These are phyloP conservation scores for Leishmania guyanensis DNA, from an alignment of 208 protist species.

Conservation along the genomic window DNA sequence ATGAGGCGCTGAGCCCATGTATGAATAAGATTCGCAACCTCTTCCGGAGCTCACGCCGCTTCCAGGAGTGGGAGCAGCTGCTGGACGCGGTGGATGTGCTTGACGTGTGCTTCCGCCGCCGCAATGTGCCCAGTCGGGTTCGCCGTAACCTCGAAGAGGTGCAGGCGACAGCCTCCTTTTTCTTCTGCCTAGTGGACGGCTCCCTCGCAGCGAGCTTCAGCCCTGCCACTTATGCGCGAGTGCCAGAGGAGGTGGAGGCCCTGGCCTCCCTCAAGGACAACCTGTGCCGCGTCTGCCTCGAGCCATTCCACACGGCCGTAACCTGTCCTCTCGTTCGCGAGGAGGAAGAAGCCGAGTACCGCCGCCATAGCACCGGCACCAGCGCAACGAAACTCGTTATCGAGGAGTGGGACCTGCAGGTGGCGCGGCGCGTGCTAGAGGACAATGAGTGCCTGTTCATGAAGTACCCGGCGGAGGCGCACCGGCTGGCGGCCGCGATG, in stretches of 20 bases:
- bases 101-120: slow-evolving; percentile 69
- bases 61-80: slow-evolving; percentile 74
- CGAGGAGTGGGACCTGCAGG: slow-evolving; percentile 82
- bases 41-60: slow-evolving; percentile 54
- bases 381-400: slow-evolving; percentile 22
- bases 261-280: slow-evolving; percentile 71
- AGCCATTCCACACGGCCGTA: slow-evolving; percentile 71
- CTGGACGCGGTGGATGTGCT: slow-evolving; percentile 68
- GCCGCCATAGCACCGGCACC: slow-evolving; percentile 27
- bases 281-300: slow-evolving; percentile 72
- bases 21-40: slow-evolving; percentile 54
- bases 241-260: slow-evolving; percentile 72
- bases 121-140: slow-evolving; percentile 32
- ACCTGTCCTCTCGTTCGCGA: slow-evolving; percentile 48
- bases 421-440: slow-evolving; percentile 72
- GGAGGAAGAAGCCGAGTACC: slow-evolving; percentile 27
- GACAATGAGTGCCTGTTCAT: slow-evolving; percentile 62
- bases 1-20: slow-evolving; percentile 63
- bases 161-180: slow-evolving; percentile 72
- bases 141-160: slow-evolving; percentile 59
- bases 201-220: slow-evolving; percentile 63
- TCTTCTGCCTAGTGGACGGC: slow-evolving; percentile 87
- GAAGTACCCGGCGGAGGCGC: slow-evolving; percentile 46
- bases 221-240: slow-evolving; percentile 73
- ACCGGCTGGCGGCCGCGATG: slow-evolving; percentile 55